Conservation (phyloP, 768 basidiomycete genomes). For the Suillus occidentalis region DNA sequence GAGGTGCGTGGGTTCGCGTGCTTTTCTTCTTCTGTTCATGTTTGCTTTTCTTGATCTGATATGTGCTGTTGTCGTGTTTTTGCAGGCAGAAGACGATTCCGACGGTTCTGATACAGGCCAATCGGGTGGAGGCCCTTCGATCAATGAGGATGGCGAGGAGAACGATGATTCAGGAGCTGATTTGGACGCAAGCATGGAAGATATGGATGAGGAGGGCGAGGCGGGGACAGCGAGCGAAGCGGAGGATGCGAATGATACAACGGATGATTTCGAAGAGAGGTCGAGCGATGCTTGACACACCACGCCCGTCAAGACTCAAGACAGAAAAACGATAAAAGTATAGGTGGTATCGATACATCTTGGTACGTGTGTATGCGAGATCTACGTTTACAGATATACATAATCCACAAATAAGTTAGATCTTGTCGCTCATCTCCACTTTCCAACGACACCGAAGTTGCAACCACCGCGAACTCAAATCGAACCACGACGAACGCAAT, state of each 20-base stretch:
- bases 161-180: constrained; percentile 41
- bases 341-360: constrained; percentile 7
- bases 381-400: constrained; percentile 11
- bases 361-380: constrained; percentile 1
- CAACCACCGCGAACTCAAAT: neutral
- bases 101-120: constrained; percentile 33
- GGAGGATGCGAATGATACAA: neutral
- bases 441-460: constrained; percentile 7
- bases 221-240: neutral
- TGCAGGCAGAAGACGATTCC: constrained; percentile 37
- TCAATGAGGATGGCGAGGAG: constrained; percentile 32
- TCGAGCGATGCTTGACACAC: neutral
- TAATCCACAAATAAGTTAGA: constrained; percentile 18
- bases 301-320: neutral
- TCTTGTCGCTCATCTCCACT: constrained; percentile 14
- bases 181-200: constrained; percentile 39
- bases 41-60: no score
- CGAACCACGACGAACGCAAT: neutral
- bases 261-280: neutral
- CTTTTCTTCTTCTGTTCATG: neutral
- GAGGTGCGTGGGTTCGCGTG: constrained; percentile 48
- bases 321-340: neutral
- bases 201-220: constrained; percentile 39
- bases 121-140: constrained; percentile 30
- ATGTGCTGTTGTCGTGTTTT: neutral